Percentiles rank a stretch among this genome's conserved stretches.
phyloP scores from a whole-genome alignment of 306 rosid species.

The Citrullus mucosospermus region DNA sequence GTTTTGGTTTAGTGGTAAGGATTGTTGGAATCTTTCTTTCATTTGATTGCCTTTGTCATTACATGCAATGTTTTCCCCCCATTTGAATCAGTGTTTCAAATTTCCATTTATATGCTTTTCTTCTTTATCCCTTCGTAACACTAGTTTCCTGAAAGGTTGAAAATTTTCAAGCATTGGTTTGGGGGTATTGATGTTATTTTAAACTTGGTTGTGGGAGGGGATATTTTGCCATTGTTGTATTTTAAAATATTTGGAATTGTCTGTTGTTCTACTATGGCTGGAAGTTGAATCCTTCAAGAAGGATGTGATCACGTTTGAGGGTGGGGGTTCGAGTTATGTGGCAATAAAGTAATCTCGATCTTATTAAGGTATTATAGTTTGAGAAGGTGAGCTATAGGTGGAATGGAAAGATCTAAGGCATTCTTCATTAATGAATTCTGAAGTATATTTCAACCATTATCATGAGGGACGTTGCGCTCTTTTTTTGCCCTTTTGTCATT shows the following conservation, averaged over 20 bases:
- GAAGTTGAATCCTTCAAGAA: background rate
- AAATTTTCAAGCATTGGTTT: background rate
- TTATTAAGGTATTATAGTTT: background rate
- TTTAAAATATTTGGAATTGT: background rate
- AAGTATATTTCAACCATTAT: background rate
- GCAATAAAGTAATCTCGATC: background rate
- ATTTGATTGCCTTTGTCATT: background rate
- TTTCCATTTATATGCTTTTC: background rate
- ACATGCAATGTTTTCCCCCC: background rate
- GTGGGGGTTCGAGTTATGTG: background rate
- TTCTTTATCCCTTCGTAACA: background rate
- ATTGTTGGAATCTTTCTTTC: background rate
- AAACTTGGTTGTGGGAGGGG: background rate
- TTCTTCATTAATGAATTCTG: background rate
- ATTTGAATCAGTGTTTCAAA: background rate
- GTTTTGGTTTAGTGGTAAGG: slow-evolving; percentile 10
- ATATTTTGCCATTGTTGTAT: background rate
- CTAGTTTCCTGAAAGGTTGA: background rate
- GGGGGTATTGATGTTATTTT: background rate
- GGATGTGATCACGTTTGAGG: background rate
- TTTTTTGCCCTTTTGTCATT: background rate
- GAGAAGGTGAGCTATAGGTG: background rate
- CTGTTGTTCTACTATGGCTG: background rate
- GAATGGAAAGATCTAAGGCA: background rate
- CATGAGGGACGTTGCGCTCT: background rate